These are phyloP conservation scores for Kluyveromyces wickerhamii DNA, from an alignment of 805 yeast genomes.

Conservation along the genomic window DNA sequence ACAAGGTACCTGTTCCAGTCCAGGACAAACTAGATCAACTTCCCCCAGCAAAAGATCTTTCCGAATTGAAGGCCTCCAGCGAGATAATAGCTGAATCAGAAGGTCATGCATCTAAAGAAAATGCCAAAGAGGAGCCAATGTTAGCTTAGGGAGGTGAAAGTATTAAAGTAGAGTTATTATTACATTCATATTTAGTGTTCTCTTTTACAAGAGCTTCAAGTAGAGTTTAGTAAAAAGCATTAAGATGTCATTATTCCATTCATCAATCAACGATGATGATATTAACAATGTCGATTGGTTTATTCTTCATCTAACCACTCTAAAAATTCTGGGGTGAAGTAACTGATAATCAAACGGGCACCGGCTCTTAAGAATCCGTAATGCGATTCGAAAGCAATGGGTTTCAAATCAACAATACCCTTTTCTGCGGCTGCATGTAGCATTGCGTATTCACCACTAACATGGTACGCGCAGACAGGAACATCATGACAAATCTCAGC, in stretches of 20 bases:
- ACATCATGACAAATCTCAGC: slow-evolving; percentile 70
- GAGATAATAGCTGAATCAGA: slow-evolving; percentile 2
- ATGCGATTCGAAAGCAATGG: slow-evolving; percentile 75
- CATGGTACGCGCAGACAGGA: slow-evolving; percentile 94
- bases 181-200: no score
- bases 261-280: no score
- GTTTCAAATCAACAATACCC: slow-evolving; percentile 79
- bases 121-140: slow-evolving; percentile 4
- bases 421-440: slow-evolving; percentile 96
- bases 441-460: slow-evolving; percentile 97
- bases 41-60: slow-evolving; percentile 28
- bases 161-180: no score
- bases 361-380: slow-evolving; percentile 93
- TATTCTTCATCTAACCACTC: slow-evolving; percentile 64
- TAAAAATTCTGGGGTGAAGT: slow-evolving; percentile 91
- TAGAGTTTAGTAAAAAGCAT: no score
- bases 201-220: no score
- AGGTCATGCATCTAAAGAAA: slow-evolving; percentile 2
- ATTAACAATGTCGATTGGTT: no score
- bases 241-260: no score
- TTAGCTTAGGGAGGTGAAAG: not conserved
- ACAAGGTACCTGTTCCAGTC: slow-evolving; percentile 9
- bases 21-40: slow-evolving; percentile 9
- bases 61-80: slow-evolving; percentile 17
- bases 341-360: slow-evolving; percentile 82